These are phyloP conservation scores for Serpula lacrymans DNA, from an alignment of 768 basidiomycete species.

Conservation along the genomic window DNA sequence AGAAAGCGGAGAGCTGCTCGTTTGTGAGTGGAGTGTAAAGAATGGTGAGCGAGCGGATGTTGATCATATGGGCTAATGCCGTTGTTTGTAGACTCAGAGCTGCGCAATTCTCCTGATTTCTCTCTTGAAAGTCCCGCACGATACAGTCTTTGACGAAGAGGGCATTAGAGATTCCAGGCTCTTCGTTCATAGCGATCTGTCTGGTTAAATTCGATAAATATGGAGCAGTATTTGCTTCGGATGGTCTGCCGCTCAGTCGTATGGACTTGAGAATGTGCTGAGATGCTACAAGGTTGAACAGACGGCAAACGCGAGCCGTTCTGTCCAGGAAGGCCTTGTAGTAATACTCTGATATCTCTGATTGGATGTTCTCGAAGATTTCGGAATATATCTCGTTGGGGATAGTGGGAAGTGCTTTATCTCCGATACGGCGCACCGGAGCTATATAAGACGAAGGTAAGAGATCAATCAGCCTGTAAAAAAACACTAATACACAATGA, in stretches of 20 bases:
- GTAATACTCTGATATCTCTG: slow-evolving; percentile 11
- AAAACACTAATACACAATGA: too few relatives aligned
- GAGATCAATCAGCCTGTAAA: too few relatives aligned
- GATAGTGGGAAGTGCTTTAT: slow-evolving; percentile 24
- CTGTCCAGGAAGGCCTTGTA: slow-evolving; percentile 12
- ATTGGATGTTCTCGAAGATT: slow-evolving; percentile 34
- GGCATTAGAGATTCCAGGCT: slow-evolving; percentile 28
- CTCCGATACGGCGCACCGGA: slow-evolving; percentile 17
- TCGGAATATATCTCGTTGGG: slow-evolving; percentile 44
- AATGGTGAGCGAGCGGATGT: too few relatives aligned
- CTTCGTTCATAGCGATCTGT: slow-evolving; percentile 20
- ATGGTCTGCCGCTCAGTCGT: slow-evolving; percentile 16
- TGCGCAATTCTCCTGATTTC: too few relatives aligned
- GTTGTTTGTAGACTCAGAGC: too few relatives aligned
- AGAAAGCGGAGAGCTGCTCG: too few relatives aligned
- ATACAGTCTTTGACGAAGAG: slow-evolving; percentile 26
- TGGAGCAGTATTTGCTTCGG: slow-evolving; percentile 3
- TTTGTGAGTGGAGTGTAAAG: too few relatives aligned
- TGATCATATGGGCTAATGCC: too few relatives aligned
- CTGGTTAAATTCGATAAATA: slow-evolving; percentile 19
- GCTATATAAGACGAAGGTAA: slow-evolving; percentile 13
- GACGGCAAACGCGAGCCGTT: slow-evolving; percentile 41
- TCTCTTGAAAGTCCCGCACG: too few relatives aligned
- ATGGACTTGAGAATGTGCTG: slow-evolving; percentile 39
- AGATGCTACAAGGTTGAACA: slow-evolving; percentile 37